These are phyloP conservation scores for Pugionium dolabratum DNA, from an alignment of 345 rosid species.

Conservation along the genomic window DNA sequence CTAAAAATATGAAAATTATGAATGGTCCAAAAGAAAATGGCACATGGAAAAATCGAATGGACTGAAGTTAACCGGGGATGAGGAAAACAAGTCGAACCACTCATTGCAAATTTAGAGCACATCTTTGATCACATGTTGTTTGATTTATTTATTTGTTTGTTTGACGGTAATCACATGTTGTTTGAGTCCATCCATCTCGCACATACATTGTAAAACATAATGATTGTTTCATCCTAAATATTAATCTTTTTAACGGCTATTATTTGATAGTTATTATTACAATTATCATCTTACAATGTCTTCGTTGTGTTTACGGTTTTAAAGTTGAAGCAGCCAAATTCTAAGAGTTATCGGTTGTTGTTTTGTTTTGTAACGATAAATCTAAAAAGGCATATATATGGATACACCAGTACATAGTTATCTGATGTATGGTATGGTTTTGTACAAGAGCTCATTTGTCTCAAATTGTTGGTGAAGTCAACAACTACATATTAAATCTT, in stretches of 20 bases:
- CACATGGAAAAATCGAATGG: constrained; percentile 27
- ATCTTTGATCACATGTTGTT: constrained; percentile 32
- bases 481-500: too few species aligned
- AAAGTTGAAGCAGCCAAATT: too few species aligned
- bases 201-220: constrained; percentile 12
- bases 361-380: too few species aligned
- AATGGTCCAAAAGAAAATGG: constrained; percentile 18
- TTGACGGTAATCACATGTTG: constrained; percentile 21
- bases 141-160: neutral
- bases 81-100: constrained; percentile 34
- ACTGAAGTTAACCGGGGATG: constrained; percentile 25
- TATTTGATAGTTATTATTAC: neutral
- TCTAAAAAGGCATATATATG: too few species aligned
- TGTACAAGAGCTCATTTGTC: too few species aligned
- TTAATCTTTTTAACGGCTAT: neutral
- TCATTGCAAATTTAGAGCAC: constrained; percentile 24
- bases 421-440: too few species aligned
- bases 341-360: too few species aligned
- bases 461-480: too few species aligned
- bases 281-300: too few species aligned
- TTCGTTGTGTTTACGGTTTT: too few species aligned
- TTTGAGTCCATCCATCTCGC: constrained; percentile 17
- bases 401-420: too few species aligned
- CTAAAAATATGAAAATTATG: constrained; percentile 1
- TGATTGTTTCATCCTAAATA: neutral